phyloP scores from a whole-genome alignment of 2,329 filamentous ascomycete genomes.

The Pseudogymnoascus pannorum region DNA sequence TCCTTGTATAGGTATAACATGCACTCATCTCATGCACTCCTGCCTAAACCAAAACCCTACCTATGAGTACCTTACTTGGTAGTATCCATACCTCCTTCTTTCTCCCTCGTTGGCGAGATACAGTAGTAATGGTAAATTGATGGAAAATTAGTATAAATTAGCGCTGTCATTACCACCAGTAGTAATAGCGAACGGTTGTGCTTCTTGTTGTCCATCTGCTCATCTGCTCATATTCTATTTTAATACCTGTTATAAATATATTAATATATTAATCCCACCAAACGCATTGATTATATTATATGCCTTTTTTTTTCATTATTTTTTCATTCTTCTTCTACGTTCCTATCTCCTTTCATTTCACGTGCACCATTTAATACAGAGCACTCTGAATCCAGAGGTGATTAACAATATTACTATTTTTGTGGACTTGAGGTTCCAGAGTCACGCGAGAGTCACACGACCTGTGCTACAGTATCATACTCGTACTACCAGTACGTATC shows the following conservation, averaged over 20 bases:
- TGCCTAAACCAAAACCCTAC: constrained; percentile 8
- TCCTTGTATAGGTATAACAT: not conserved
- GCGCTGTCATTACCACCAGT: not conserved
- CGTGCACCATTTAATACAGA: not conserved
- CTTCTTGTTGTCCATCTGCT: not conserved
- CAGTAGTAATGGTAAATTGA: not conserved
- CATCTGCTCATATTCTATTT: not conserved
- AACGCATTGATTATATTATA: not conserved
- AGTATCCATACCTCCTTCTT: not conserved
- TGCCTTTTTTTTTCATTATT: too few relatives aligned
- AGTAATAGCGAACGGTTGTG: not conserved
- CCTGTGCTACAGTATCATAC: too few relatives aligned
- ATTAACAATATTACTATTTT: not conserved
- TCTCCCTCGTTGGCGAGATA: not conserved
- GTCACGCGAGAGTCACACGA: not conserved
- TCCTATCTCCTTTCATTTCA: not conserved
- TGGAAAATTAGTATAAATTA: not conserved
- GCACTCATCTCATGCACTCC: constrained; percentile 7
- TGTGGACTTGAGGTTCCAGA: not conserved
- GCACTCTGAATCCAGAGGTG: not conserved
- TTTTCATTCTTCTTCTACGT: not conserved
- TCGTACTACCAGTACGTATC: not conserved
- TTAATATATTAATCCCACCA: not conserved
- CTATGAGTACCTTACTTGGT: too few relatives aligned
- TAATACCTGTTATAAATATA: not conserved